A percentile compares a stretch with the other conserved stretches of the same genome.
These are phyloP conservation scores for Ceratobasidium sp. DNA, from an alignment of 1,284 basidiomycete species.

Conservation along the genomic window DNA sequence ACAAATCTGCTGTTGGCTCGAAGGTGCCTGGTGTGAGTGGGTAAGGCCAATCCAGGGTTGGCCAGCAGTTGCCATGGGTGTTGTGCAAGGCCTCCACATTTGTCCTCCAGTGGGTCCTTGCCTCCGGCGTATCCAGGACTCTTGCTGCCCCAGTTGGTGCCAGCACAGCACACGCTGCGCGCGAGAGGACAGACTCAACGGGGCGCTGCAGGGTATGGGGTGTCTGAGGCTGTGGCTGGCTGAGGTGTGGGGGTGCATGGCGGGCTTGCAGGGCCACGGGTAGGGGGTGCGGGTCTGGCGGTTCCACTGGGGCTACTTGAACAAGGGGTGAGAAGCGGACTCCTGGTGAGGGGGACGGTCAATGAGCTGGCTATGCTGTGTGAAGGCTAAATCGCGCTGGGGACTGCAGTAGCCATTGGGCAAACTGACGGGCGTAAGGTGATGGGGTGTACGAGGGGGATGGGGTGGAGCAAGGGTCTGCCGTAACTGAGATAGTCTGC, in stretches of 20 bases:
- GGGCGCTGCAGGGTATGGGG: neutral
- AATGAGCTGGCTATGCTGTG: too few relatives aligned
- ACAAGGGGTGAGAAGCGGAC: neutral
- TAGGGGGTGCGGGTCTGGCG: neutral
- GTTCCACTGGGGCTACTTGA: neutral
- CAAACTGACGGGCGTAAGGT: too few relatives aligned
- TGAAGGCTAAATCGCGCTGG: neutral
- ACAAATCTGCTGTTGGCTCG: neutral
- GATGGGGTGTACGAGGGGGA: neutral
- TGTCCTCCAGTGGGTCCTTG: neutral
- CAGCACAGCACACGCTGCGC: neutral
- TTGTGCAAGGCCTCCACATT: neutral
- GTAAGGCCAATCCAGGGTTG: neutral
- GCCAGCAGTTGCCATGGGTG: neutral
- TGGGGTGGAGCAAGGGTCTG: neutral
- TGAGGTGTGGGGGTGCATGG: neutral
- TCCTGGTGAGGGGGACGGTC: neutral
- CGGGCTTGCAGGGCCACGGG: neutral
- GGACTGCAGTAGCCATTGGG: neutral
- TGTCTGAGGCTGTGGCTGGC: neutral
- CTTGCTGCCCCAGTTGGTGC: neutral
- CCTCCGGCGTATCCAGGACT: neutral
- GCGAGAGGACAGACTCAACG: neutral
- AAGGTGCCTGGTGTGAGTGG: slow-evolving; percentile 14
- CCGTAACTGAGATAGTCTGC: neutral